Percentiles rank a stretch among this genome's conserved stretches.
Conservation (phyloP, 2,329 filamentous ascomycete genomes). For the Ophiostoma angusticollis region DNA sequence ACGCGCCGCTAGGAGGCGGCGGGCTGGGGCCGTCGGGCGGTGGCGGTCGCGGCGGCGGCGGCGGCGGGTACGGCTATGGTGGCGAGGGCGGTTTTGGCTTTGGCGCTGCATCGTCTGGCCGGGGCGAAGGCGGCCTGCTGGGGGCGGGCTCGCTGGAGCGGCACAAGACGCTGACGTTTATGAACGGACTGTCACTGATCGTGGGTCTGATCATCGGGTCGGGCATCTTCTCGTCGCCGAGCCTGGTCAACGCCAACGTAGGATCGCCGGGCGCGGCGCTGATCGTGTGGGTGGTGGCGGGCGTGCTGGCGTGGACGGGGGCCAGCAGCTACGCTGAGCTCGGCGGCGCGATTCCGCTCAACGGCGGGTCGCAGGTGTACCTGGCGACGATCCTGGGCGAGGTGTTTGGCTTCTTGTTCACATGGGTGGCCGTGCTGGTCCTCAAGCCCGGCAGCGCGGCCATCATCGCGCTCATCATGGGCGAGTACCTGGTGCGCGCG, state of each 20-base stretch:
- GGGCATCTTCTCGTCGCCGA: constrained; percentile 52
- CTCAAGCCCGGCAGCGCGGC: constrained; percentile 87
- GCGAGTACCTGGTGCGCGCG: constrained; percentile 87
- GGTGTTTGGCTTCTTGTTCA: constrained; percentile 83
- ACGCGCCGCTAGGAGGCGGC: constrained; percentile 79
- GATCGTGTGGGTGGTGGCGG: constrained; percentile 47
- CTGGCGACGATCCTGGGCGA: constrained; percentile 94
- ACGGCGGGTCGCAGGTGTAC: constrained; percentile 89
- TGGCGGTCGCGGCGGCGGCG: constrained; percentile 36
- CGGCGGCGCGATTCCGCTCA: constrained; percentile 87
- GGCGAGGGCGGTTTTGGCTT: no score
- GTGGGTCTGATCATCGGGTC: constrained; percentile 85
- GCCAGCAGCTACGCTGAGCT: constrained; percentile 65
- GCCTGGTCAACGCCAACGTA: constrained; percentile 49
- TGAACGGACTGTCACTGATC: constrained; percentile 86
- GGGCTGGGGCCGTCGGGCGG: constrained; percentile 51
- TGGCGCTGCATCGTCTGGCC: no score
- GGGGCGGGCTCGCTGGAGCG: constrained; percentile 80
- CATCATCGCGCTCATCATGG: constrained; percentile 95
- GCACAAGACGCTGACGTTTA: constrained; percentile 86
- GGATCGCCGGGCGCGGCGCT: constrained; percentile 46
- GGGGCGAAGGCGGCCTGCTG: constrained; percentile 41
- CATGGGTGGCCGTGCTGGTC: constrained; percentile 89
- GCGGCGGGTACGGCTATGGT: no score
- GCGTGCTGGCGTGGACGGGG: constrained; percentile 51